phyloP scores from a whole-genome alignment of 805 yeast species.

The Yarrowia osloensis region DNA sequence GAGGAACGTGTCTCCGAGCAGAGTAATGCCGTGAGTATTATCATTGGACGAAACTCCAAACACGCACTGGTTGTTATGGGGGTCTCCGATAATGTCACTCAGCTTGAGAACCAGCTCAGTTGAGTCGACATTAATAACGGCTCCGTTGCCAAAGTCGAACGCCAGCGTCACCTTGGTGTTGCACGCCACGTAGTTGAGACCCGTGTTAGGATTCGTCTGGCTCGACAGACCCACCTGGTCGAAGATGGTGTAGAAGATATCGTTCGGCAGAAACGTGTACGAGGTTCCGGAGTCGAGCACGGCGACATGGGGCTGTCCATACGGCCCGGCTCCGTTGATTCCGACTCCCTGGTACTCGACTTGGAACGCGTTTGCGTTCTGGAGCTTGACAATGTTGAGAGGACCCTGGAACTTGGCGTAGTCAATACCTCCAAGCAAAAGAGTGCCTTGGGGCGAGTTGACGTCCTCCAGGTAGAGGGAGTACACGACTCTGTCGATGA shows the following conservation, averaged over 20 bases:
- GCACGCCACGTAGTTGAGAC: slow-evolving; percentile 31
- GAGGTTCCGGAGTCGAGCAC: slow-evolving; percentile 62
- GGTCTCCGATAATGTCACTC: not conserved
- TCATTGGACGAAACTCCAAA: slow-evolving; percentile 41
- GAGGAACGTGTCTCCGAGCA: slow-evolving; percentile 61
- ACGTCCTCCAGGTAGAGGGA: slow-evolving; percentile 47
- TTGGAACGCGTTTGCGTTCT: slow-evolving; percentile 29
- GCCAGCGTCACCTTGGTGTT: slow-evolving; percentile 25
- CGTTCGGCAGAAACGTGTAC: slow-evolving; percentile 50
- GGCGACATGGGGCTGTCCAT: not conserved
- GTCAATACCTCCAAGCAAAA: slow-evolving; percentile 49
- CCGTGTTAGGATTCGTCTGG: not conserved
- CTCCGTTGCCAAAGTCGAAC: slow-evolving; percentile 32
- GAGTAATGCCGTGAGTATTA: slow-evolving; percentile 34
- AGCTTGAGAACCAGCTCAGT: slow-evolving; percentile 7
- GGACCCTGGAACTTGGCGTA: slow-evolving; percentile 46
- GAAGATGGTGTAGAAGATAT: not conserved
- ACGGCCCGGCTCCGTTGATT: slow-evolving; percentile 15
- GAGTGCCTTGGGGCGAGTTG: slow-evolving; percentile 41
- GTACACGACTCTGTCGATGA: slow-evolving; percentile 46
- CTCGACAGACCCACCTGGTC: not conserved
- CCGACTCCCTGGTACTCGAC: slow-evolving; percentile 27
- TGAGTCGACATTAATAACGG: not conserved
- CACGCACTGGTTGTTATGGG: slow-evolving; percentile 31
- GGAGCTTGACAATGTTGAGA: slow-evolving; percentile 13